Base-by-base conservation (phyloP, 2,329 filamentous ascomycete species). In the Fusarium euwallaceae region DNA sequence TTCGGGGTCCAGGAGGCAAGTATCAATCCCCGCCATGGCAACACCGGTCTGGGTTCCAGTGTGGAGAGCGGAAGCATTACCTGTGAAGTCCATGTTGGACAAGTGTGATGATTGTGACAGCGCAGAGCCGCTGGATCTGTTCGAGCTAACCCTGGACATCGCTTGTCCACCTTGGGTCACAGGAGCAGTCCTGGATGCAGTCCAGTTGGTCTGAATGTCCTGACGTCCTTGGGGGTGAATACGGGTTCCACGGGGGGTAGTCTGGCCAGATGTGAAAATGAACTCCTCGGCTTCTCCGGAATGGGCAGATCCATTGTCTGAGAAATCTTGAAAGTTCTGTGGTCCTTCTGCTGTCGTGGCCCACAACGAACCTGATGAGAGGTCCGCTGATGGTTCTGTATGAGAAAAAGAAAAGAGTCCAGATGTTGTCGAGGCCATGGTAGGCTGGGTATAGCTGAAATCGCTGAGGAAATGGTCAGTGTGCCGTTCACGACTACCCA, bases 331-430 rank as follows among this genome's bases (percentile, higher is more conserved):
- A 81, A 89, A 88, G 87, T 88, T 89, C 87, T 90, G 89, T 88
- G 87, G 79, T 80, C 88, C 88, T 87, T 91, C 89, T 85, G 84
- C 84, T 85, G 87, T 83, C 80, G 86, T 80, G 78, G 87, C 88
- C 89, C 89, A 91, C 80, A 87, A 84, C 81, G 87, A 85, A 84
- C 87, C 85, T 78, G 82, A 82, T 70, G 89, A 84, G 81, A 88
- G 86, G 86, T 89, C 88, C 80, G 87, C 78, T 81, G 87, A 84
- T 85, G 88, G 87, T 88, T 87, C 88, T 87, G 88, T 88, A 81
- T 89, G 88, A 87, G 87, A 86, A 83, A 87, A 89, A 84, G 88
- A 85, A 87, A 89, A 89, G 81, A 89, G 86, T 82, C 86, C 86
- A 76, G 83, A 83, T 66, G 86, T 80, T 82, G 80, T 84, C 79